A percentile compares a stretch with the other conserved stretches of the same genome.
phyloP scores from a whole-genome alignment of 139 green algal genomes.

The Astrephomene gubernaculifera region DNA sequence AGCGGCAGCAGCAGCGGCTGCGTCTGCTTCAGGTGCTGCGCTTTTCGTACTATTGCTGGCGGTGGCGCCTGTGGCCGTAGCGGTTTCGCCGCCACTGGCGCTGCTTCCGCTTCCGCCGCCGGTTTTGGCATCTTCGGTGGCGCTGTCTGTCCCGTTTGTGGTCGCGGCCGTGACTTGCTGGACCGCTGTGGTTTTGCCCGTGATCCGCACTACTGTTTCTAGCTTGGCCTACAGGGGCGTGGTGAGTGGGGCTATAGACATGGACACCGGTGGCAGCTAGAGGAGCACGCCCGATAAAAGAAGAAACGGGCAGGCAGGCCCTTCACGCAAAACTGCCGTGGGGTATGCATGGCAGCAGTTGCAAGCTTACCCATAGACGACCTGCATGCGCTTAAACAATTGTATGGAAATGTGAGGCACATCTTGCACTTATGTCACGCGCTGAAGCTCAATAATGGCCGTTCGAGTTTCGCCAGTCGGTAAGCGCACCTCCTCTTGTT shows the following conservation, averaged over 20 bases:
- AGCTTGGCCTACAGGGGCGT: conserved; percentile 54
- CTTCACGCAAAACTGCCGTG: too few relatives aligned
- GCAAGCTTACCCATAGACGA: too few relatives aligned
- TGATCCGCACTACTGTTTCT: conserved; percentile 62
- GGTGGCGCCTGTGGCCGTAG: neutral
- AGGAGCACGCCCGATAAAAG: too few relatives aligned
- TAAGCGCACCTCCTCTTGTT: conserved; percentile 32
- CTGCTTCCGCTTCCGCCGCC: neutral
- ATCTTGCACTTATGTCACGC: too few relatives aligned
- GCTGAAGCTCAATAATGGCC: too few relatives aligned
- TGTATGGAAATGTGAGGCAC: too few relatives aligned
- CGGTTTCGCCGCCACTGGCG: neutral
- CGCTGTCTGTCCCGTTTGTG: neutral
- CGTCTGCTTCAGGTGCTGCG: too few relatives aligned
- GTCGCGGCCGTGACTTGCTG: neutral
- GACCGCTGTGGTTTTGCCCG: conserved; percentile 13
- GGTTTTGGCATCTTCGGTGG: neutral
- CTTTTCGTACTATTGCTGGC: conserved; percentile 10
- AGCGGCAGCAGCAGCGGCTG: neutral
- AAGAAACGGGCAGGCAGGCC: too few relatives aligned
- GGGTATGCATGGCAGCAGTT: too few relatives aligned
- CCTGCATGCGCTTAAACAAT: too few relatives aligned
- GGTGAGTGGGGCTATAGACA: too few relatives aligned
- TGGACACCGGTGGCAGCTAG: too few relatives aligned
- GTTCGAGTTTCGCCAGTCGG: neutral